These are phyloP conservation scores for Ilex paraguariensis DNA, from an alignment of 305 asterid genomes.

Conservation along the genomic window DNA sequence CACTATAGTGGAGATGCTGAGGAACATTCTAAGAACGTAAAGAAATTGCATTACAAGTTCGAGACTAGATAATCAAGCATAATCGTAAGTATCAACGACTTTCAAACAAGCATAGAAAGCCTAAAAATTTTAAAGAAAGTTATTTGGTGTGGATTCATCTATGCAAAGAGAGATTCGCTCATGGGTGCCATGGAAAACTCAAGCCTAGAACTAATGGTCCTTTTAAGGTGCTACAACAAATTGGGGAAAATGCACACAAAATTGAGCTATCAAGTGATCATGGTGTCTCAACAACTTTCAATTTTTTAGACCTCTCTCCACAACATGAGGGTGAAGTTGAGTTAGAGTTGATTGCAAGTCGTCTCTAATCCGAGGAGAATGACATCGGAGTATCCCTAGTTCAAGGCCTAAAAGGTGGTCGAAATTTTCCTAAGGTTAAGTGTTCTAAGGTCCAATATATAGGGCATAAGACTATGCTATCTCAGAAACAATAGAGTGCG, in stretches of 20 bases:
- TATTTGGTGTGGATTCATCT: slow-evolving; percentile 7
- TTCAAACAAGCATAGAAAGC: slow-evolving; percentile 5
- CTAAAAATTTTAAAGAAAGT: not conserved
- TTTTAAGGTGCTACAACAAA: not conserved
- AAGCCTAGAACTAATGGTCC: slow-evolving; percentile 5
- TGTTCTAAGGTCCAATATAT: too few relatives aligned
- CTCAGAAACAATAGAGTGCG: too few relatives aligned
- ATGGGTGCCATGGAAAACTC: not conserved
- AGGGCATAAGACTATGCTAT: too few relatives aligned
- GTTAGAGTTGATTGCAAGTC: too few relatives aligned
- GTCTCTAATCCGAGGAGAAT: too few relatives aligned
- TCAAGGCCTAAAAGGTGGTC: too few relatives aligned
- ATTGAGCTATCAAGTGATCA: not conserved
- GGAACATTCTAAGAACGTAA: slow-evolving; percentile 4
- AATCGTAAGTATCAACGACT: not conserved
- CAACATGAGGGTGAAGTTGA: not conserved
- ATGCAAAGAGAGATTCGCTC: not conserved
- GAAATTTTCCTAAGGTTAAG: too few relatives aligned
- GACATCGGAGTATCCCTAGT: too few relatives aligned
- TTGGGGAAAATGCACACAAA: slow-evolving; percentile 8
- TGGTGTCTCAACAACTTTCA: slow-evolving; percentile 7
- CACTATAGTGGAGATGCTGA: slow-evolving; percentile 1
- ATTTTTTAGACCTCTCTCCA: slow-evolving; percentile 9
- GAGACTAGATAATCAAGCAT: slow-evolving; percentile 1
- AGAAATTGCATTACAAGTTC: slow-evolving; percentile 4